Conservation (phyloP, 805 yeast genomes). For the Candida ficus region DNA sequence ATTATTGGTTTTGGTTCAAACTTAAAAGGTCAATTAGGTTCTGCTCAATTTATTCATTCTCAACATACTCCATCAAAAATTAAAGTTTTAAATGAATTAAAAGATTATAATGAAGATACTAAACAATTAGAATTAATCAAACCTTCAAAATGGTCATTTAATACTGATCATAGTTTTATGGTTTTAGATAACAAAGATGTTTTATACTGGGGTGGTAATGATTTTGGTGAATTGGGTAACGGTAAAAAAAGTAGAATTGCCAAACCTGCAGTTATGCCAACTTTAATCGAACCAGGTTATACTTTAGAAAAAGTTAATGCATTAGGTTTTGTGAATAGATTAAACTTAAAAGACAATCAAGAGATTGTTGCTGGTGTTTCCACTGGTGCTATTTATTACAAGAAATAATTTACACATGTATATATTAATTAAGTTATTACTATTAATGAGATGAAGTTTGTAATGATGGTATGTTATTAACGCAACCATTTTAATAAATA, state of each 20-base stretch:
- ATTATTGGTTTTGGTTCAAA: slow-evolving; percentile 79
- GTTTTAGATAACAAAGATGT: slow-evolving; percentile 61
- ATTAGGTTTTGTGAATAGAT: slow-evolving; percentile 36
- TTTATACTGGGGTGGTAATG: slow-evolving; percentile 80
- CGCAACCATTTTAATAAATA: slow-evolving; percentile 61
- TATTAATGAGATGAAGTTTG: not conserved
- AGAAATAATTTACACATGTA: slow-evolving; percentile 7
- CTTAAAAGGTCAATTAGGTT: slow-evolving; percentile 79
- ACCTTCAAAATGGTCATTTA: slow-evolving; percentile 49
- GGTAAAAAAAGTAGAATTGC: slow-evolving; percentile 63
- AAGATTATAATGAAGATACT: slow-evolving; percentile 49
- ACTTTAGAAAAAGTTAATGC: slow-evolving; percentile 28
- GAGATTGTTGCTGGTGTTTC: slow-evolving; percentile 55
- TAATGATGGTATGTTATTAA: slow-evolving; percentile 20
- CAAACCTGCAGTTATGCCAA: slow-evolving; percentile 50
- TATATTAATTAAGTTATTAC: not conserved
- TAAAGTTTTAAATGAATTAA: slow-evolving; percentile 32
- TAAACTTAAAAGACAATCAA: slow-evolving; percentile 49
- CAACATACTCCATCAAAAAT: slow-evolving; percentile 62
- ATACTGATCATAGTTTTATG: slow-evolving; percentile 60
- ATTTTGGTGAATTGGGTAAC: slow-evolving; percentile 77
- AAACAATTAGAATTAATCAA: slow-evolving; percentile 39
- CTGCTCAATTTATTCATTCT: slow-evolving; percentile 69
- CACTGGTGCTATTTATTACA: slow-evolving; percentile 60
- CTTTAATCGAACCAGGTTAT: slow-evolving; percentile 48